These are phyloP conservation scores for Suillus tomentosus DNA, from an alignment of 768 basidiomycete species.

Conservation along the genomic window DNA sequence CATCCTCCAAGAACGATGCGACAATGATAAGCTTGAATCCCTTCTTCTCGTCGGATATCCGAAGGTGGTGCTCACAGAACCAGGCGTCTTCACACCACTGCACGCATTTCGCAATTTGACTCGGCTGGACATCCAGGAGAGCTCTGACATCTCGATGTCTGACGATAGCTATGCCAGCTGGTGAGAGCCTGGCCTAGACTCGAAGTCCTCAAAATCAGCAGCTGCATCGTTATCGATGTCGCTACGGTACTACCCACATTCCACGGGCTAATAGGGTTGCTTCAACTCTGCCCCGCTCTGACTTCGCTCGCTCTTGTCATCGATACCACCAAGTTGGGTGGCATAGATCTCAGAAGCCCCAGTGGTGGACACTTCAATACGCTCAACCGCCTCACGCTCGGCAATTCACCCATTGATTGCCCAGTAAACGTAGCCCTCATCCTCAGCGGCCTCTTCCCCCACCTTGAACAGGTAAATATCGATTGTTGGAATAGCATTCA, in stretches of 20 bases:
- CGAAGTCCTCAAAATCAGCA: conserved; percentile 21
- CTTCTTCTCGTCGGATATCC: too few species aligned
- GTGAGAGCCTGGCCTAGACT: conserved; percentile 25
- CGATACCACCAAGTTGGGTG: conserved; percentile 13
- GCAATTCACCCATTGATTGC: conserved; percentile 22
- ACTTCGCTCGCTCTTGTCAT: conserved; percentile 25
- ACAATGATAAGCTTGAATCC: not conserved
- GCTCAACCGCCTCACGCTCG: conserved; percentile 15
- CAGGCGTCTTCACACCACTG: not conserved
- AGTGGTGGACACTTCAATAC: not conserved
- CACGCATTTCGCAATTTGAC: not conserved
- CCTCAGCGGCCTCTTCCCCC: conserved; percentile 20
- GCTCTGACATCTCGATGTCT: conserved; percentile 14
- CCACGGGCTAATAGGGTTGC: conserved; percentile 15
- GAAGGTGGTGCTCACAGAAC: too few species aligned
- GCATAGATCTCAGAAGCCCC: not conserved
- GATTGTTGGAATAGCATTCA: conserved; percentile 22
- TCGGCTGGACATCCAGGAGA: conserved; percentile 11
- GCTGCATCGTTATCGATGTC: conserved; percentile 16
- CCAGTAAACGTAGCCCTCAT: conserved; percentile 18
- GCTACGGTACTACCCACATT: conserved; percentile 23
- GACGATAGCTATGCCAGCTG: conserved; percentile 21
- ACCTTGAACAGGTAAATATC: conserved; percentile 21
- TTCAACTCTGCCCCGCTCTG: conserved; percentile 18
- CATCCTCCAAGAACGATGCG: not conserved